Evolutionary conservation across 2,329 filamentous ascomycete species (phyloP), one percentile per base, ranked within the genome.

Genomic region (Epichloe aotearoae): DNA sequence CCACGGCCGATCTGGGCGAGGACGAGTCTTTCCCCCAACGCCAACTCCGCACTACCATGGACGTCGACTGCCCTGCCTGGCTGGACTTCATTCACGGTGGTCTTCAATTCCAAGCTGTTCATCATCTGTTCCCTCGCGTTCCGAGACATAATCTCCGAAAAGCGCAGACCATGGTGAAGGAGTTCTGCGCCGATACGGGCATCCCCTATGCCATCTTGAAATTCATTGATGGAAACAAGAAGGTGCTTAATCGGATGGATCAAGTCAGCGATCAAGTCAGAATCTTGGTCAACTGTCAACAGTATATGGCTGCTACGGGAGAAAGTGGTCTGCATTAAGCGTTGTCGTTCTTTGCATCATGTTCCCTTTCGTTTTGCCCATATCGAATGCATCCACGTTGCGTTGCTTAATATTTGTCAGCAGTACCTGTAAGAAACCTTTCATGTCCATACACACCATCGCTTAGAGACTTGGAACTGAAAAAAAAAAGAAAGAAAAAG

Each of bases 31-130:
- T 86, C 60, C 72, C 0, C 0, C 81, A 85, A 67, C 79, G 80
- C 59, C 82, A 84, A 73, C 68, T 86, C 38, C 74, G 83, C 43
- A 86, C 83, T 3, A 86, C 82, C 26, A 84, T 86, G 82, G 83
- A 87, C 58, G 78, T 87, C 46, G 81, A 84, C 58, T 86, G 83
- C 64, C 83, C 83, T 0, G 68, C 73, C 23, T 87, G 83, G 83
- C 68, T 87, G 26, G 83, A 87, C 62, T 86, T 81, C 57, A 73
- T 85, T 60, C 83, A 87, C 62, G 83, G 83, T 46, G 83, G 83
- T 1, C 69, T 87, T 30, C 83, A 86, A 65, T 87, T 86, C 66
- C 83, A 86, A 64, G 82, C 77, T 6, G 75, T 86, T 2, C 83
- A 87, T 63, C 83, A 87, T 57, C 64, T 86, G 11, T 86, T 82